A percentile compares a stretch with the other conserved stretches of the same genome.
These are phyloP conservation scores for Galerina marginata DNA, from an alignment of 768 basidiomycete genomes.

Conservation along the genomic window DNA sequence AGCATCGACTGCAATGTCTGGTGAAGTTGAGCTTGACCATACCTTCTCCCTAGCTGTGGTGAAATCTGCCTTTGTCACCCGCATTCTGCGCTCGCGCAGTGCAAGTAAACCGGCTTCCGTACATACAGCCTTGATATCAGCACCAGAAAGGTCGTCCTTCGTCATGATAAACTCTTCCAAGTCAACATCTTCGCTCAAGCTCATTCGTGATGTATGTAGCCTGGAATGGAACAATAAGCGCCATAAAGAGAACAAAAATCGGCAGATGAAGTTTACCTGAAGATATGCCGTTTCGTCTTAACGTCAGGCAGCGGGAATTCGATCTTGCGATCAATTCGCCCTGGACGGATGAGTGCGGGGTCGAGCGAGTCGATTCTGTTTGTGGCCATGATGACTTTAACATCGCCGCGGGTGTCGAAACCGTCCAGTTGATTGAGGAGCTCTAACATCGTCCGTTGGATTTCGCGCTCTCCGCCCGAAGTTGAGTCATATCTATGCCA, in stretches of 20 bases:
- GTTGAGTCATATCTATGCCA: slow-evolving; percentile 89
- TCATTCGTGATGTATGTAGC: slow-evolving; percentile 96
- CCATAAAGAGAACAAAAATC: background rate
- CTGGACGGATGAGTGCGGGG: slow-evolving; percentile 97
- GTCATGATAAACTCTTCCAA: slow-evolving; percentile 94
- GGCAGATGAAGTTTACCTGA: slow-evolving; percentile 59
- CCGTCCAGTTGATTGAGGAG: slow-evolving; percentile 98
- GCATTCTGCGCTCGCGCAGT: slow-evolving; percentile 92
- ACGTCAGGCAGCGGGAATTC: slow-evolving; percentile 97
- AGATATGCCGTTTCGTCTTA: slow-evolving; percentile 99
- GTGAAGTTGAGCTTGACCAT: slow-evolving; percentile 15
- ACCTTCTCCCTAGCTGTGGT: slow-evolving; percentile 94
- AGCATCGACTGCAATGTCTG: background rate
- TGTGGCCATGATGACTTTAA: slow-evolving; percentile 99
- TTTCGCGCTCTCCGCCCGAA: slow-evolving; percentile 98
- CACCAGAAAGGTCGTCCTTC: slow-evolving; percentile 95
- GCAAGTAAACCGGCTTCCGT: slow-evolving; percentile 98
- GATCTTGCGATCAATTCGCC: slow-evolving; percentile 98
- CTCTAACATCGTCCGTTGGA: slow-evolving; percentile 99
- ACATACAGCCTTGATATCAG: slow-evolving; percentile 99
- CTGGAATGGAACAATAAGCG: slow-evolving; percentile 37
- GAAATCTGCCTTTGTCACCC: slow-evolving; percentile 91
- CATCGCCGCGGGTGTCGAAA: slow-evolving; percentile 99
- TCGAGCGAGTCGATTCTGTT: slow-evolving; percentile 97
- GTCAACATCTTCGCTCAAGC: slow-evolving; percentile 83